Base-by-base conservation (phyloP, 306 rosid genomes). In the Arachis hypogaea region DNA sequence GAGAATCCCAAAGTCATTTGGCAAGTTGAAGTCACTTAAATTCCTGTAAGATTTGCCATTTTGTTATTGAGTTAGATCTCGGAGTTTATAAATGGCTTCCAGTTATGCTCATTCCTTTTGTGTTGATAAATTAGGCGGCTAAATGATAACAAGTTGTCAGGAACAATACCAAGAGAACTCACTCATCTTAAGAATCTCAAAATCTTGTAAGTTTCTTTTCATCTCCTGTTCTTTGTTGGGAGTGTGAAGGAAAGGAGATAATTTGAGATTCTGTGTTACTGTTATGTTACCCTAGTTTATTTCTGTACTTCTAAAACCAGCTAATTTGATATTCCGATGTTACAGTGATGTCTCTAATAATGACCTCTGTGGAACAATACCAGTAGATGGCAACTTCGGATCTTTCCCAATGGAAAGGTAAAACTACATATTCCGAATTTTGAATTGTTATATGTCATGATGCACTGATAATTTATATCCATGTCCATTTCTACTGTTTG, bases 311-410 rank as follows among this genome's bases (percentile, higher is more conserved):
- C 52, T 65, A 12, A 1, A 56, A 42, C 59, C 18, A 11, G 58
- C 74, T 54, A 69, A 63, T 56, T 30, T 44, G 51, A 54, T 71
- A 54, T n/a, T 29, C 18, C 36, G 4, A 69, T 66, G 58, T 73
- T 89, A 68, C 90, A 95, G 99, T 74, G 99, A 95, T 76, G 96
- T 90, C 61, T 95, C 99, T 5, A 92, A 83, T 73, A 95, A 95
- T 70, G 81, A 85, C 57, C 92, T 95, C 12, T 95, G 99, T 33
- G 99, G 99, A 82, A 95, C 97, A 71, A 84, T 92, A 72, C 99
- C 99, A 9, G 88, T 90, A 40, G 93, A 95, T 79, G 99, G 99
- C 9, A 95, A 95, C 61, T 95, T 92, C 29, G 66, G 88, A n/a
- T 80, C 93, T 72, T 92, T 95, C 76, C 85, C 97, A 36, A 69